These are phyloP conservation scores for Helianthus tuberosus DNA, from an alignment of 129 eudicot genomes.

Conservation along the genomic window DNA sequence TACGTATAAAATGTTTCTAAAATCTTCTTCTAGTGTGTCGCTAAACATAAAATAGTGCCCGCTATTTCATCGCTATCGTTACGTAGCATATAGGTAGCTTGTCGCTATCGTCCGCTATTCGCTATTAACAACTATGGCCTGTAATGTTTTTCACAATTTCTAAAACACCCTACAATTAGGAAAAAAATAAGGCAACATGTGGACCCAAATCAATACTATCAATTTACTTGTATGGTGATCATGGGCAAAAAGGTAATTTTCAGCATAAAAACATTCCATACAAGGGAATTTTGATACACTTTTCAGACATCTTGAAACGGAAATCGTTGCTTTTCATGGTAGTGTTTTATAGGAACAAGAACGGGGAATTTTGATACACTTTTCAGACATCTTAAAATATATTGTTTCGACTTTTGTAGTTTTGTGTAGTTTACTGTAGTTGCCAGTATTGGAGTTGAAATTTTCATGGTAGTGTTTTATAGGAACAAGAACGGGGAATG, in stretches of 20 bases:
- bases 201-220: conserved; percentile 1
- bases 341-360: no score
- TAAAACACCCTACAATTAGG: not conserved
- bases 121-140: not conserved
- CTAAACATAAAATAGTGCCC: no score
- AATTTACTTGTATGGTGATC: conserved; percentile 12
- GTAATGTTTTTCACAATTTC: not conserved
- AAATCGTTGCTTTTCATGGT: no score
- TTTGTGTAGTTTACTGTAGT: not conserved
- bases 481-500: conserved; percentile 65
- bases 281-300: conserved; percentile 5
- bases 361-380: conserved; percentile 12
- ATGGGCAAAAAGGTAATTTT: conserved; percentile 8
- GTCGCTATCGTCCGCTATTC: no score
- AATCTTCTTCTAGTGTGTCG: no score
- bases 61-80: no score
- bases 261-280: not conserved
- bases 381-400: conserved; percentile 8
- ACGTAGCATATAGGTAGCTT: no score
- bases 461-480: conserved; percentile 14
- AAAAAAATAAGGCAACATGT: not conserved
- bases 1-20: no score
- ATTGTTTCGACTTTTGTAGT: conserved; percentile 1
- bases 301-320: no score
- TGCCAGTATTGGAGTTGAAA: conserved; percentile 1